Evolutionary conservation across 495 filamentous ascomycete genomes (phyloP), one percentile per base, ranked within the genome.

Genomic region (Extremus antarcticus): DNA sequence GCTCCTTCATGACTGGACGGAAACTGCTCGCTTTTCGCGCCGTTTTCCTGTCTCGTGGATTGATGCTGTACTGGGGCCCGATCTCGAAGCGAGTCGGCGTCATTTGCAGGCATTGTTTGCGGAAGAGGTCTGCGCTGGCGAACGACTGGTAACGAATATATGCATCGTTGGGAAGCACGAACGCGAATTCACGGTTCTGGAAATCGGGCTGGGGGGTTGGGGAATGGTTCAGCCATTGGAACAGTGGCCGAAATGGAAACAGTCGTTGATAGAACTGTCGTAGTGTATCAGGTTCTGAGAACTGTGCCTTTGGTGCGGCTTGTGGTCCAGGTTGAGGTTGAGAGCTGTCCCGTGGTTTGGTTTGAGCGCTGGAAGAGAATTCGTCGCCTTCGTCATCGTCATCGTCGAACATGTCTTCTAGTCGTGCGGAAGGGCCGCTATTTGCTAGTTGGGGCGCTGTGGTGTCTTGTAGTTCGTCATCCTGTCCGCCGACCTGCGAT

Each of bases 151-250:
- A 99, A 65, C 92, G 86, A 2, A 94, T 74, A 66, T 94, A 94
- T 21, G 87, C 85, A 57, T 94, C 90, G 62, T 87, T 90, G 58
- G 85, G 85, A 17, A 97, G 72, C 2, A 89, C 95, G 61, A 99
- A 88, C 17, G 90, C 88, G 64, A 99, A 96, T 66, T 99, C 92
- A 51, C 92, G 86, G 64, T 96, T 88, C 15, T 76, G 80, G 67
- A 97, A 97, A 65, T 97, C 90, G 55, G 81, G 82, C 1, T 84
- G 83, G 0, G 94, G 92, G 4, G 81, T 77, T 24, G 90, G 82
- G 45, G 86, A 87, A 68, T 99, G 92, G 65, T 97, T 97, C 17
- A 99, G 79, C 92, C 92, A 99, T 68, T 96, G 90, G 71, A 96
- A 97, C 22, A 96, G 82, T 60, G 87, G 84, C 29, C 92, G 84